Percentiles rank a stretch among this genome's conserved stretches.
These are phyloP conservation scores for Euclidium syriacum DNA, from an alignment of 345 rosid species.

Conservation along the genomic window DNA sequence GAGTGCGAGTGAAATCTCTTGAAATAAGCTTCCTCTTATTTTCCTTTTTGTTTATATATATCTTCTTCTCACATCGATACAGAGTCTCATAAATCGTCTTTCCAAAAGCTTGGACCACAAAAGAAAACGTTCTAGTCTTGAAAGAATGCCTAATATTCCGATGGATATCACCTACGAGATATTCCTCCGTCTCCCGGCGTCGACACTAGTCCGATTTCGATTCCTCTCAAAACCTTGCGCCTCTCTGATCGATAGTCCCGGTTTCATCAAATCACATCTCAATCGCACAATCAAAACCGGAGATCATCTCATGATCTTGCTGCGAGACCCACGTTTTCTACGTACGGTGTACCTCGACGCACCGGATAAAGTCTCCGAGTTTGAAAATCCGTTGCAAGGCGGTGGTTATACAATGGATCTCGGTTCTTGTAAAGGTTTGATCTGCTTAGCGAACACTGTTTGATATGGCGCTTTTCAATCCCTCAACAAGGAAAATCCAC, in stretches of 20 bases:
- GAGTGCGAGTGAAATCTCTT: too few relatives aligned
- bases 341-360: conserved; percentile 26
- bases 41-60: too few relatives aligned
- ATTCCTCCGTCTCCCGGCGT: conserved; percentile 40
- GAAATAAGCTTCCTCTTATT: too few relatives aligned
- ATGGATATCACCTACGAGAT: conserved; percentile 40
- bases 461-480: conserved; percentile 47
- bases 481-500: conserved; percentile 27
- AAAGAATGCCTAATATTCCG: conserved; percentile 33
- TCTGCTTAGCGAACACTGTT: conserved; percentile 41
- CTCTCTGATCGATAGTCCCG: conserved; percentile 37
- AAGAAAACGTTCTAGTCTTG: too few relatives aligned
- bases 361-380: conserved; percentile 23
- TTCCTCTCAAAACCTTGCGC: conserved; percentile 37
- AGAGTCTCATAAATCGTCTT: too few relatives aligned
- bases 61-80: too few relatives aligned
- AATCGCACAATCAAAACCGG: conserved; percentile 28
- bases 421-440: conserved; percentile 50
- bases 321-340: conserved; percentile 34
- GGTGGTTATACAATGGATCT: conserved; percentile 38
- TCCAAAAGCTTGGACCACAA: too few relatives aligned
- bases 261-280: conserved; percentile 44
- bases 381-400: conserved; percentile 40
- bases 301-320: conserved; percentile 31
- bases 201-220: conserved; percentile 34